Evolutionary conservation across 371 early-diverging fungal genomes (phyloP), one percentile per base, ranked within the genome.

Genomic region (Saksenaea oblongispora): DNA sequence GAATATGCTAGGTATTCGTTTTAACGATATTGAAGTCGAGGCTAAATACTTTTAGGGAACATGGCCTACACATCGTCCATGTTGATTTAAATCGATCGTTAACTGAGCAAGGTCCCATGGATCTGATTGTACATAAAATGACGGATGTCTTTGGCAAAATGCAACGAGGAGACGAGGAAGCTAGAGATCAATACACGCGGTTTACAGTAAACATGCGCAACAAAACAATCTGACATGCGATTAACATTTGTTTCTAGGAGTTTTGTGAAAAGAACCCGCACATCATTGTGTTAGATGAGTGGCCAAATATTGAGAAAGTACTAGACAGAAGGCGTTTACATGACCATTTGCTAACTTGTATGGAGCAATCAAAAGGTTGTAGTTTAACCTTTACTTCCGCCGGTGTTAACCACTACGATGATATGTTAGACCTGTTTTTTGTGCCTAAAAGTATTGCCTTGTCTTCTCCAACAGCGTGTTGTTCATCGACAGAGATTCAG

Each of bases 61-160:
- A 65, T 27, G 67, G 69, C 5, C 58, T 82, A 59, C 65, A 62
- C 5, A 65, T 82, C 28, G 66, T 78, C 17, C 68, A 67, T 36
- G 58, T 82, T n/a, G 80, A 82, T 59, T 59, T 82, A n/a, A 54
- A 61, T 0, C 61, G 64, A 31, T 66, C 83, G 1, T 63, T 82
- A 0, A 73, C 70, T 34, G 64, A 74, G 15, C 76, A 76, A 56
- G 70, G 64, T 1, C 69, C 63, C 5, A 58, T 79, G 14, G 83
- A 79, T 59, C 42, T 82, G 41, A 70, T 82, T 62, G 80, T 82
- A 2, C 83, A 82, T 54, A 82, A 82, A 66, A 67, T 82, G 60
- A 78, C 78, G 14, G 83, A 82, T 63, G 59, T 78, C 27, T 64
- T 75, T 18, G 75, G 68, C 7, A 74, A 69, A 53, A 64, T 75